Evolutionary conservation across 345 rosid species (phyloP), one percentile per base, ranked within the genome.

Genomic region (thale cress (Arabidopsis thaliana)): DNA sequence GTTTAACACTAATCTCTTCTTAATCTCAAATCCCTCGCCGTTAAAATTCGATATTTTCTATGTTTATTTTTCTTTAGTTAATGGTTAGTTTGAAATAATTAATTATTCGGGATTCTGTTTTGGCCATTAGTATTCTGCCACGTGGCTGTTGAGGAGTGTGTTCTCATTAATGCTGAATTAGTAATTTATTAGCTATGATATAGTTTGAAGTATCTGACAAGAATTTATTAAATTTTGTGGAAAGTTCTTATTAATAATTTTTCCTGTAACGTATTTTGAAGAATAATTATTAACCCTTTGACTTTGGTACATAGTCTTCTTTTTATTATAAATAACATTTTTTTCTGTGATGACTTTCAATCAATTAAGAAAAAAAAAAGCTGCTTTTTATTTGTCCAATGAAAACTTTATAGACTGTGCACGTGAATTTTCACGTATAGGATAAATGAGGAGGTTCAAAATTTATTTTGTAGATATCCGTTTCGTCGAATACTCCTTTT

Each of bases 1-100:
- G 97, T 86, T 86, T 85, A 53, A 37, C 28, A 59, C 69, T 78
- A 4, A 6, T 33, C 63, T 41, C 46, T 46, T 16, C 20, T 57
- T 57, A 55, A 40, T 38, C 73, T 80, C 52, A 28, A 28, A 28
- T 28, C 2, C 28, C 3, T 82, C 48, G 74, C 82, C 73, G 72
- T 80, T 65, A 50, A 50, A 52, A 8, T 69, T 69, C 66, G 65
- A 46, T 68, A 22, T 45, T 63, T 76, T 20, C 59, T 49, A 22
- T 7, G 65, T 52, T 23, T 28, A 28, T 28, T 28, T 4, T 12
- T 65, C 38, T 13, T 74, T 23, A 42, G 14, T 62, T 45, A 59
- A 32, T 60, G 16, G 37, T 59, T 46, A 25, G 2, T 51, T 69
- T 72, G 40, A 64, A 49, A 2, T 58, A 58, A 8, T 58, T 41